Evolutionary conservation across 2,329 filamentous ascomycete genomes (phyloP), one percentile per base, ranked within the genome.

Genomic region (Tolypocladium paradoxum): DNA sequence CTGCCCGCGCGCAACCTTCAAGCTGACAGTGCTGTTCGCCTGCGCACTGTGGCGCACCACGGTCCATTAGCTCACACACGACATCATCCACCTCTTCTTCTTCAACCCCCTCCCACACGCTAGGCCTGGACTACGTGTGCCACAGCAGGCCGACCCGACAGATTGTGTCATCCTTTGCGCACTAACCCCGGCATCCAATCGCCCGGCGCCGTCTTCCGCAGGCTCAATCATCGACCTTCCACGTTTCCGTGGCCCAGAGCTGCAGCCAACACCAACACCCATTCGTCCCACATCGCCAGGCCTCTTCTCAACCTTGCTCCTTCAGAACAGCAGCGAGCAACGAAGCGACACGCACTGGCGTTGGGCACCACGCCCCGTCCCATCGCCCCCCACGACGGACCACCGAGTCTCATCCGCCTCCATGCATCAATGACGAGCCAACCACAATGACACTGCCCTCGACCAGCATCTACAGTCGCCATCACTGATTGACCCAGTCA

Each of bases 381-480:
- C 56, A 35, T 54, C 55, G 37, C 46, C 54, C 54, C 34, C 50
- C 34, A 37, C n/a, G 18, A 31, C 14, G n/a, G 38, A 31, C 58
- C 58, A 54, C 56, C 55, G 56, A 45, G 36, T 50, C 38, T 40
- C 27, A 47, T 57, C 57, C 58, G 56, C 54, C 54, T 54, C 53
- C 53, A 48, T 59, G 58, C 60, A 55, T 63, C 61, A 55, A 66
- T 66, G 64, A 64, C 61, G 58, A 63, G 56, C 62, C 63, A 65
- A 64, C 64, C 63, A 69, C 64, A 51, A 71, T 71, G 68, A 69
- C 58, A 62, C 54, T 58, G 55, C 56, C 56, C 60, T 60, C 56
- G 61, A 54, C 48, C 22, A 37, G 38, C 20, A 31, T 55, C 57
- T 57, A 50, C 60, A 59, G 60, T 58, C 55, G 56, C 61, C 62